Evolutionary conservation across 2,329 filamentous ascomycete genomes (phyloP).

Genomic region (Hypoxylon sp.): DNA sequence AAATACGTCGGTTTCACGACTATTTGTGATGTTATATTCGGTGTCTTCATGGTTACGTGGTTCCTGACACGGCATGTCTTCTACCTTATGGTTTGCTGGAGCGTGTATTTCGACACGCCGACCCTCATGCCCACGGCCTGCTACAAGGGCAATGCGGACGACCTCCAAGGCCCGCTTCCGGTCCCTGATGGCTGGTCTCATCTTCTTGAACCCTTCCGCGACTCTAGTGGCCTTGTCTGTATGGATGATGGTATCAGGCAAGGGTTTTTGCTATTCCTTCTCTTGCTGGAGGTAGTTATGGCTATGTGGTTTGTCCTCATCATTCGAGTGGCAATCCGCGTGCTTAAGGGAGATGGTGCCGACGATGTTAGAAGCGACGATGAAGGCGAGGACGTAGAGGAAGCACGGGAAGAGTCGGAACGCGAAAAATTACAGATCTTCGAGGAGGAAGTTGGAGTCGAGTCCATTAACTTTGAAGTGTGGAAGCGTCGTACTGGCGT

Average conservation of each 20-base stretch:
- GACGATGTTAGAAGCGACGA: conserved; percentile 90
- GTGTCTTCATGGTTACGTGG: conserved; percentile 86
- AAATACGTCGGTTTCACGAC: conserved; percentile 85
- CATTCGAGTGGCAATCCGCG: conserved; percentile 80
- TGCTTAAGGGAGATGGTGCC: conserved; percentile 79
- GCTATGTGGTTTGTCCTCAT: conserved; percentile 92
- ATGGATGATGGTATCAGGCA: conserved; percentile 80
- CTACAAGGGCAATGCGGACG: conserved; percentile 71
- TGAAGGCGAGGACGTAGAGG: conserved; percentile 78
- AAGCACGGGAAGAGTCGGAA: conserved; percentile 61
- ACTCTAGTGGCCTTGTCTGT: conserved; percentile 81
- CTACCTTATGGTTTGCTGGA: conserved; percentile 84
- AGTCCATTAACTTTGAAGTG: conserved; percentile 73
- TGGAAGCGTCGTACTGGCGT: conserved; percentile 67
- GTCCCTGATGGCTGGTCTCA: conserved; percentile 67
- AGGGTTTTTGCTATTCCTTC: conserved; percentile 79
- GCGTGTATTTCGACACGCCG: conserved; percentile 76
- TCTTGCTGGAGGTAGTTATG: conserved; percentile 83
- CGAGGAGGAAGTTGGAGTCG: conserved; percentile 81
- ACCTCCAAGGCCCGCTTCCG: conserved; percentile 65
- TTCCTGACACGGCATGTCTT: conserved; percentile 82
- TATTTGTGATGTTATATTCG: conserved; percentile 85
- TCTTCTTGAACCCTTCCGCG: conserved; percentile 78
- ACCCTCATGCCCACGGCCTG: conserved; percentile 74
- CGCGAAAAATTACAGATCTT: conserved; percentile 63